Conservation (phyloP, 345 rosid species). For the Salix purpurea region DNA sequence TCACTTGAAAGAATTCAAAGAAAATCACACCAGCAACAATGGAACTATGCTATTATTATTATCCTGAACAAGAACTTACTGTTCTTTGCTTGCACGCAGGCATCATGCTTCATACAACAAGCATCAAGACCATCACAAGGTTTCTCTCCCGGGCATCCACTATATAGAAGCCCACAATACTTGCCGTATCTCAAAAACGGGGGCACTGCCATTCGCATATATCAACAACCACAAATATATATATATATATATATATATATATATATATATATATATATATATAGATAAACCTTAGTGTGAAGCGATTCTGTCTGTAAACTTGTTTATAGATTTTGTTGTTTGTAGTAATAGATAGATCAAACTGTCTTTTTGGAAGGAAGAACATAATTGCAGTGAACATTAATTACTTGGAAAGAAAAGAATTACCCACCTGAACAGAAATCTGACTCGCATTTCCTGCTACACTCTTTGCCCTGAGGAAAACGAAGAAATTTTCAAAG, state of each 20-base stretch:
- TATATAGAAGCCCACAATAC: slow-evolving; percentile 80
- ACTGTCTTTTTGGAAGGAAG: too few species aligned
- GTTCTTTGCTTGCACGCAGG: slow-evolving; percentile 71
- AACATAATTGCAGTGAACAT: too few species aligned
- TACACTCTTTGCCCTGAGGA: slow-evolving; percentile 67
- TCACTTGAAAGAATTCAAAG: too few species aligned
- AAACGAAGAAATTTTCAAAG: background rate
- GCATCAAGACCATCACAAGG: slow-evolving; percentile 95
- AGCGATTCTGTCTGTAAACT: too few species aligned
- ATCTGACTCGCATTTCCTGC: slow-evolving; percentile 80
- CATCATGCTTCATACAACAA: slow-evolving; percentile 93
- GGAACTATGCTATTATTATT: too few species aligned
- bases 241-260: too few species aligned
- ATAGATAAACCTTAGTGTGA: too few species aligned
- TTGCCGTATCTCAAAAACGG: slow-evolving; percentile 88
- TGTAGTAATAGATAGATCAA: too few species aligned
- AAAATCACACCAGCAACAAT: too few species aligned
- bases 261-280: too few species aligned
- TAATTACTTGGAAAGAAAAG: background rate
- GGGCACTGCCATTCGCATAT: slow-evolving; percentile 42
- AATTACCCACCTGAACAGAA: slow-evolving; percentile 61
- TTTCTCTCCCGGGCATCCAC: slow-evolving; percentile 87
- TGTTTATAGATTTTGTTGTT: too few species aligned
- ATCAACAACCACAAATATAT: background rate
- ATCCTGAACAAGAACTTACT: slow-evolving; percentile 34